A percentile compares a stretch with the other conserved stretches of the same genome.
These are phyloP conservation scores for Colletotrichum sojae DNA, from an alignment of 2,329 filamentous ascomycete species.

Conservation along the genomic window DNA sequence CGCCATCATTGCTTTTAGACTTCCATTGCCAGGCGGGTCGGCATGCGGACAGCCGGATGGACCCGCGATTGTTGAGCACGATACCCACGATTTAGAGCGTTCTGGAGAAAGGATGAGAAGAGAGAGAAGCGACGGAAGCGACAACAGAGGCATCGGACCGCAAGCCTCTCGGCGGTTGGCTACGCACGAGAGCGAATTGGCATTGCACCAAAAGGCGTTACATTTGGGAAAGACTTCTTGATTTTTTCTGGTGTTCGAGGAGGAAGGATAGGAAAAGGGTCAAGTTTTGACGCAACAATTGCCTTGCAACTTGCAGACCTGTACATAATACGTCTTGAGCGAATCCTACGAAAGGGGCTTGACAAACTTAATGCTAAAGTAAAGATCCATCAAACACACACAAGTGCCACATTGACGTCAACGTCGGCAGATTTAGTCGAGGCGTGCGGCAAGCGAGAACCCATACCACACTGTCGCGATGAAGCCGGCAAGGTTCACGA, in stretches of 20 bases:
- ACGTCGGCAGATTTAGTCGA: conserved; percentile 57
- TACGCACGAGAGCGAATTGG: conserved; percentile 23
- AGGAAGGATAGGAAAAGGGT: background rate
- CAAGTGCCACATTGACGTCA: background rate
- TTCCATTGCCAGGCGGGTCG: conserved; percentile 21
- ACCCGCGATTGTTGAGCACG: conserved; percentile 25
- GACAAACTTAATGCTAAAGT: conserved; percentile 12
- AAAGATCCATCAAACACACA: background rate
- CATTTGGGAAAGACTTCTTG: conserved; percentile 24
- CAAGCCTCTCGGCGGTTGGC: conserved; percentile 5
- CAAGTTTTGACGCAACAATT: background rate
- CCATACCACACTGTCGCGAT: conserved; percentile 83
- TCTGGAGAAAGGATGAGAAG: conserved; percentile 11
- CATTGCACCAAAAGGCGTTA: conserved; percentile 36
- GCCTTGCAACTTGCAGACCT: conserved; percentile 17
- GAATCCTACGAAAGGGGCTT: conserved; percentile 22
- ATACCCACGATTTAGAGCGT: conserved; percentile 33
- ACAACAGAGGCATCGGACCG: conserved; percentile 18
- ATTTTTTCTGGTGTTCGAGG: background rate
- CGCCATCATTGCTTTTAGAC: conserved; percentile 25
- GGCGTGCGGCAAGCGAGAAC: conserved; percentile 75
- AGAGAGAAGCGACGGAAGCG: conserved; percentile 7
- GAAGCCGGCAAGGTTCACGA: conserved; percentile 82
- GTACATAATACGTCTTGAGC: conserved; percentile 20
- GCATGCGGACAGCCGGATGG: conserved; percentile 14